A percentile compares a stretch with the other conserved stretches of the same genome.
These are phyloP conservation scores for Naganishia randhawae DNA, from an alignment of 768 basidiomycete species.

Conservation along the genomic window DNA sequence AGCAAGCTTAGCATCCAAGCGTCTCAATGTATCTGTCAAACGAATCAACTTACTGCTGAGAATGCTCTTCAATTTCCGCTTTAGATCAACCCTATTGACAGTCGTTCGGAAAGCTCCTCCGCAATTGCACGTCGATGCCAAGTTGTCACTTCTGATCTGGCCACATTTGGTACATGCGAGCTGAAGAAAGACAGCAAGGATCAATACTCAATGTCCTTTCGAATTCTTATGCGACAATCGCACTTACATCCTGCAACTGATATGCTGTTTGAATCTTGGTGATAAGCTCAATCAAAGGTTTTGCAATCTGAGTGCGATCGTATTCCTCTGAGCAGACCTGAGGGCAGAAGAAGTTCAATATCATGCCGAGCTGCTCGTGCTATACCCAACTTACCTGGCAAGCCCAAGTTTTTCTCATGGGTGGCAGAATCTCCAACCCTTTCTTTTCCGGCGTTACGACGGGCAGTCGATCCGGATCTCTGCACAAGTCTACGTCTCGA, in stretches of 20 bases:
- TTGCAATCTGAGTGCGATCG: constrained; percentile 82
- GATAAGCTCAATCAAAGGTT: constrained; percentile 73
- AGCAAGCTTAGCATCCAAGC: constrained; percentile 20
- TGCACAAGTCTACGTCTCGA: constrained; percentile 91
- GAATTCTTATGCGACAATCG: neutral
- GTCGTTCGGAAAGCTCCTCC: constrained; percentile 78
- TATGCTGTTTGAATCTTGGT: constrained; percentile 67
- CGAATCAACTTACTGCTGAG: constrained; percentile 55
- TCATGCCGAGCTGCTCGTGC: neutral
- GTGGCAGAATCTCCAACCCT: constrained; percentile 48
- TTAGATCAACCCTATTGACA: constrained; percentile 66
- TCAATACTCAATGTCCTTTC: neutral
- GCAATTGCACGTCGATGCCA: constrained; percentile 78
- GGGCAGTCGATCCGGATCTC: constrained; percentile 78
- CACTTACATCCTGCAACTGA: constrained; percentile 70
- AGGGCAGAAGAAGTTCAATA: constrained; percentile 55
- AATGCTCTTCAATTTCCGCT: constrained; percentile 70
- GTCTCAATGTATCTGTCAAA: neutral
- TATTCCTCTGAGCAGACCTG: constrained; percentile 75
- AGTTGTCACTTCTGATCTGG: constrained; percentile 83
- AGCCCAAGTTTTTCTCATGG: constrained; percentile 51
- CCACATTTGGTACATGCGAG: constrained; percentile 82
- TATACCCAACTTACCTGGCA: constrained; percentile 43
- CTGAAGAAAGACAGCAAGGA: constrained; percentile 28
- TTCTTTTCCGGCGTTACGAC: constrained; percentile 39